A percentile compares a stretch with the other conserved stretches of the same genome.
These are phyloP conservation scores for Penicillium odoratum DNA, from an alignment of 495 filamentous ascomycete species.

Conservation along the genomic window DNA sequence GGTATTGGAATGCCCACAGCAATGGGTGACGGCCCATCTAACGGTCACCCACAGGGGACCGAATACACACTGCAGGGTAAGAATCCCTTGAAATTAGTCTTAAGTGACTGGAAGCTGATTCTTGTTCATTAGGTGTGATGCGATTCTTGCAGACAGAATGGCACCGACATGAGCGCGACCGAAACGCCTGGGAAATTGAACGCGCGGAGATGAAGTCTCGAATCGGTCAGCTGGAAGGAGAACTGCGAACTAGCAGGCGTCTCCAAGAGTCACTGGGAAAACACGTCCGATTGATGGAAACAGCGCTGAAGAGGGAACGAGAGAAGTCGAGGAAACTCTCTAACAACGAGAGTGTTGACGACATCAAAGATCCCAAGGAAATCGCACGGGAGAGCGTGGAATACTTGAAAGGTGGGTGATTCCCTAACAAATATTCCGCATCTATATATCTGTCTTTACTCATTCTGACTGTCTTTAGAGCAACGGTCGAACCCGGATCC, in stretches of 20 bases:
- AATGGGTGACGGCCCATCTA: slow-evolving; percentile 53
- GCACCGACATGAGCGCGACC: slow-evolving; percentile 96
- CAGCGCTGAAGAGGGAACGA: slow-evolving; percentile 77
- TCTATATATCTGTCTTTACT: neutral
- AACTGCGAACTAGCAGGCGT: slow-evolving; percentile 78
- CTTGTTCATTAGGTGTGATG: slow-evolving; percentile 78
- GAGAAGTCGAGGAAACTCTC: slow-evolving; percentile 49
- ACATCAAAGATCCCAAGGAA: slow-evolving; percentile 43
- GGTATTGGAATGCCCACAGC: slow-evolving; percentile 57
- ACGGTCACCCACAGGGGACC: slow-evolving; percentile 76
- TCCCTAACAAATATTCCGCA: neutral
- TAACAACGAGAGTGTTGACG: slow-evolving; percentile 51
- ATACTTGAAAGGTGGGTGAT: slow-evolving; percentile 38
- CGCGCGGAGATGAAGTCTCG: slow-evolving; percentile 98
- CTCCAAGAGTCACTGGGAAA: slow-evolving; percentile 83
- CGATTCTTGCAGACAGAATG: slow-evolving; percentile 98
- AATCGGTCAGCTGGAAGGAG: slow-evolving; percentile 93
- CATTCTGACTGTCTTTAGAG: slow-evolving; percentile 22
- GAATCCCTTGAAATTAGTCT: neutral
- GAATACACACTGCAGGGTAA: slow-evolving; percentile 97
- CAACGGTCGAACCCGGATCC: slow-evolving; percentile 40
- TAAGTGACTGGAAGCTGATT: neutral
- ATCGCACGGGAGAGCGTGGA: slow-evolving; percentile 44
- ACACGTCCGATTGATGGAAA: slow-evolving; percentile 88
- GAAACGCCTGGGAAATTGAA: slow-evolving; percentile 99